A percentile compares a stretch with the other conserved stretches of the same genome.
Evolutionary conservation across 2,329 filamentous ascomycete genomes (phyloP).

Genomic region (Alternaria sp.): DNA sequence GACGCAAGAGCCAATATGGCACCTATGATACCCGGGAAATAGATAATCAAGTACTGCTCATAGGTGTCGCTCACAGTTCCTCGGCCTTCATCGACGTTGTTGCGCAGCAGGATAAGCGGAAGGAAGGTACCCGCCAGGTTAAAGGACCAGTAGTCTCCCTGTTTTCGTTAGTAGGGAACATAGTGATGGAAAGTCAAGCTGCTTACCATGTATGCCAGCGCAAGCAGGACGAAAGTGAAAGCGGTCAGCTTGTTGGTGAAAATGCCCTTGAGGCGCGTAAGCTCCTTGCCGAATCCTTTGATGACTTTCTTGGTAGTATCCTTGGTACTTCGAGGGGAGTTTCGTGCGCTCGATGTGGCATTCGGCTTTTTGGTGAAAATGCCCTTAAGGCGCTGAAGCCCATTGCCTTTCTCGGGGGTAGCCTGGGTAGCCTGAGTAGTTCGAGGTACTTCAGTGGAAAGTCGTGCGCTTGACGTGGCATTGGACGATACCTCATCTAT

Average conservation of each 20-base stretch:
- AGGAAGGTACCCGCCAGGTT: constrained; percentile 37
- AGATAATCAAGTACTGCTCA: constrained; percentile 40
- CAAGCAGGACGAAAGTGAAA: constrained; percentile 34
- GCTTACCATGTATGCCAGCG: constrained; percentile 34
- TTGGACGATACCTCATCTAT: constrained; percentile 27
- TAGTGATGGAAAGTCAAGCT: neutral
- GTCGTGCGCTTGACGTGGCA: neutral
- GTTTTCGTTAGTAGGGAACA: neutral
- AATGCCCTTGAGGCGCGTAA: constrained; percentile 34
- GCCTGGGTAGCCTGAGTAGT: constrained; percentile 6
- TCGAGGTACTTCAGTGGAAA: neutral
- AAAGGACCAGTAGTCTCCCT: constrained; percentile 44
- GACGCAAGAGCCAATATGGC: constrained; percentile 31
- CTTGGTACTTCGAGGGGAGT: constrained; percentile 7
- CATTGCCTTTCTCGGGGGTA: constrained; percentile 30
- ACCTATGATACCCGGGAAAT: constrained; percentile 36
- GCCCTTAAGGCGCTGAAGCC: constrained; percentile 34
- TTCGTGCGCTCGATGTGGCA: constrained; percentile 2
- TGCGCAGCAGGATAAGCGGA: constrained; percentile 36
- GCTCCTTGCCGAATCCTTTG: constrained; percentile 28
- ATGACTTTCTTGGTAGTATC: constrained; percentile 32
- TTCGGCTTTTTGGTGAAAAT: constrained; percentile 36
- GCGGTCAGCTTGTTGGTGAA: constrained; percentile 36
- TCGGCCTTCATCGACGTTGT: constrained; percentile 34
- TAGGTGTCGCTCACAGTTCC: constrained; percentile 35